Evolutionary conservation across 2,329 filamentous ascomycete genomes (phyloP), one percentile per base, ranked within the genome.

Genomic region (Clarireedia homoeocarpa): DNA sequence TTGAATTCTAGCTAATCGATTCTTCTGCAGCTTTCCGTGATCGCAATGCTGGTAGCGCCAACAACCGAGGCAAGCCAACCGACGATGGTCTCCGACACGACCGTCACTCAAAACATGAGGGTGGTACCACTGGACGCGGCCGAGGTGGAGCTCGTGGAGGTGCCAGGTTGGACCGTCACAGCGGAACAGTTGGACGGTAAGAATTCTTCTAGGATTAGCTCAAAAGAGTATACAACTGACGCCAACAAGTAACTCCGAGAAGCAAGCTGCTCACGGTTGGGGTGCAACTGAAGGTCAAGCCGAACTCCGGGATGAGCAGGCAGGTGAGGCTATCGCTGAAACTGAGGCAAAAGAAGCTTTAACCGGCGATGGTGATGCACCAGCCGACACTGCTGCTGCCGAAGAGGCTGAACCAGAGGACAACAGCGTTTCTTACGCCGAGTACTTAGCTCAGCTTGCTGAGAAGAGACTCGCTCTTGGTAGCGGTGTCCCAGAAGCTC

Each of bases 251-350:
- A 86, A 89, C 63, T 86, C 88, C 69, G 86, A 90, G 67, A 95
- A 95, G 83, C 87, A 92, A 75, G 84, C 87, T 71, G 88, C 84
- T 70, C 88, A 92, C 74, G 88, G 89, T 67, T 97, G 92, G 91
- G 94, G 92, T 67, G 85, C 83, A 70, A 80, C 81, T 66, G 87
- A 89, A 70, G 94, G 91, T 68, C 78, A 85, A 61, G 87, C 87
- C 70, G 90, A 95, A 77, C 84, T 88, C 76, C 88, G 88, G 70
- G 94, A 97, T 68, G 94, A 97, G 81, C 83, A 89, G 75, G 90
- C 87, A 66, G 94, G 88, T 67, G 91, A 95, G 73, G 86, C 83
- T 67, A 95, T 96, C 66, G 94, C 94, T 65, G 82, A 89, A 75
- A 77, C 80, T 63, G 92, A 97, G 71, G 82, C 89, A 76, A 90